These are phyloP conservation scores for Talaromyces proteolyticus DNA, from an alignment of 495 filamentous ascomycete species.

Conservation along the genomic window DNA sequence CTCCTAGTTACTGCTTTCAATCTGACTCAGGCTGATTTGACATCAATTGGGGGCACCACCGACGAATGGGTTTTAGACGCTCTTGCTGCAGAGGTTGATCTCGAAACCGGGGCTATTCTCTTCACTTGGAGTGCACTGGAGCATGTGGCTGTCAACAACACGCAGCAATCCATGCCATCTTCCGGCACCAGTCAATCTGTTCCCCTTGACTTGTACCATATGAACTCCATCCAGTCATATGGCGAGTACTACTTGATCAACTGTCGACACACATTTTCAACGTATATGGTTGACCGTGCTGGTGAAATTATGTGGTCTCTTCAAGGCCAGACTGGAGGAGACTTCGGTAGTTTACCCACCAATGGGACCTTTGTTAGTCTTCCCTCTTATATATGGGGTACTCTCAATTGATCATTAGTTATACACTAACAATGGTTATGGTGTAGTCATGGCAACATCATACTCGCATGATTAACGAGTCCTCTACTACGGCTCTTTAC, in stretches of 20 bases:
- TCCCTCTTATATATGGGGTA: no score
- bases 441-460: constrained; percentile 6
- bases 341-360: constrained; percentile 27
- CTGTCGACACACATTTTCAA: constrained; percentile 22
- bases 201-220: constrained; percentile 33
- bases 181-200: constrained; percentile 11
- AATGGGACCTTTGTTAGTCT: constrained; percentile 1
- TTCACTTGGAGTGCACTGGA: constrained; percentile 32
- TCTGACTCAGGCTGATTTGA: constrained; percentile 36
- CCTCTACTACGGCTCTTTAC: constrained; percentile 4
- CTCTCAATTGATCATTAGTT: no score
- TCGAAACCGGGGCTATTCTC: constrained; percentile 30
- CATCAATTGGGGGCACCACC: constrained; percentile 29
- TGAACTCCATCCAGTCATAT: constrained; percentile 28
- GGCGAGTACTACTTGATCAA: constrained; percentile 27
- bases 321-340: constrained; percentile 32
- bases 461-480: constrained; percentile 9
- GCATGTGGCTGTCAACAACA: constrained; percentile 11
- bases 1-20: constrained; percentile 45
- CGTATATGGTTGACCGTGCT: constrained; percentile 24
- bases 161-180: not conserved
- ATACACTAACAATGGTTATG: not conserved
- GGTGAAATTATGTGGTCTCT: constrained; percentile 34
- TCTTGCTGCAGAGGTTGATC: constrained; percentile 41
- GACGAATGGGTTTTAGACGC: constrained; percentile 47